Conservation (phyloP, 2,329 filamentous ascomycete genomes). For the Helotiales sp. region DNA sequence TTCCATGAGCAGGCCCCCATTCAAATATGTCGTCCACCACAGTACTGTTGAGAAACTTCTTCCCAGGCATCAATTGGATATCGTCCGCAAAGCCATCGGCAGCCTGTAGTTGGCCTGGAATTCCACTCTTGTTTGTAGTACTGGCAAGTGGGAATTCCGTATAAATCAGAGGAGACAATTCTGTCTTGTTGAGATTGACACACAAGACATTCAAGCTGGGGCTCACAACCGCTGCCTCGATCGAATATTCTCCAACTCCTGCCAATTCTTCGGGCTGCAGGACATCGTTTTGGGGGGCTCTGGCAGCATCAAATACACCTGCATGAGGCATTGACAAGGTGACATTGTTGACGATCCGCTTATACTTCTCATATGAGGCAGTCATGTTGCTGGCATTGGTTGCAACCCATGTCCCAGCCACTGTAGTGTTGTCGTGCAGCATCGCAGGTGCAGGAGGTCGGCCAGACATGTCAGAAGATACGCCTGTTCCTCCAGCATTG, state of each 20-base stretch:
- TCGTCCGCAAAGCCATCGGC: slow-evolving; percentile 47
- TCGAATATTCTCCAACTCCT: slow-evolving; percentile 70
- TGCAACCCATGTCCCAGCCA: slow-evolving; percentile 73
- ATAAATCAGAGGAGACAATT: slow-evolving; percentile 70
- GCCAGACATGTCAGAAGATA: slow-evolving; percentile 46
- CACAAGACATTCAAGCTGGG: slow-evolving; percentile 76
- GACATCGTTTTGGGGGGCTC: slow-evolving; percentile 65
- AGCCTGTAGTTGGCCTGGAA: slow-evolving; percentile 44
- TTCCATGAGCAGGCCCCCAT: slow-evolving; percentile 60
- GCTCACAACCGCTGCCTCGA: slow-evolving; percentile 71
- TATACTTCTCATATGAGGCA: slow-evolving; percentile 52
- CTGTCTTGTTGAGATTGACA: slow-evolving; percentile 63
- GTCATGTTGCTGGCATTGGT: slow-evolving; percentile 57
- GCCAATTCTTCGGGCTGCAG: slow-evolving; percentile 69
- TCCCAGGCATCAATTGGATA: slow-evolving; percentile 44
- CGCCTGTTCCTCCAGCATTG: slow-evolving; percentile 50
- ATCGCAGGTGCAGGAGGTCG: slow-evolving; percentile 67
- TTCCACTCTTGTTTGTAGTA: slow-evolving; percentile 43
- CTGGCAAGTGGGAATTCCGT: slow-evolving; percentile 58
- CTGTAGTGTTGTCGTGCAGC: slow-evolving; percentile 74
- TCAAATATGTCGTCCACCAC: slow-evolving; percentile 72
- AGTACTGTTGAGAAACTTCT: slow-evolving; percentile 58
- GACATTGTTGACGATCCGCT: slow-evolving; percentile 73
- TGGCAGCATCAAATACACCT: slow-evolving; percentile 68
- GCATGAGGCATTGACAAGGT: slow-evolving; percentile 79